Conservation (phyloP, 2,329 filamentous ascomycete genomes). For the Sarocladium brachiariae region DNA sequence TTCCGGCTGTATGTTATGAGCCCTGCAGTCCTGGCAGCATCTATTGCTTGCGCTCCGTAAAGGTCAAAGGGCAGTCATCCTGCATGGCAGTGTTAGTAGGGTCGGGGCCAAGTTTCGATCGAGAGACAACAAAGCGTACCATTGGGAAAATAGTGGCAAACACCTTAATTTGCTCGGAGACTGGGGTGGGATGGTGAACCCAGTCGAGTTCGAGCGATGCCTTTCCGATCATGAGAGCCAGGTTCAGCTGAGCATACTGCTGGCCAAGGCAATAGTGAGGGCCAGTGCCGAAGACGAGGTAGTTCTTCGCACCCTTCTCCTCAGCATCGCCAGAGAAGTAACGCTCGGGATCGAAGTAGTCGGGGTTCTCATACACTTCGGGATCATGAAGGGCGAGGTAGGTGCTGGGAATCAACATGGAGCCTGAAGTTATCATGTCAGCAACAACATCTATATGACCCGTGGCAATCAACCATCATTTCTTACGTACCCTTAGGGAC, state of each 20-base stretch:
- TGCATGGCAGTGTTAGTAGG: conserved; percentile 29
- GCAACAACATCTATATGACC: neutral
- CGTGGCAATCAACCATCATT: neutral
- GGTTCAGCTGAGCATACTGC: conserved; percentile 80
- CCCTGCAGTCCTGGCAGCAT: neutral
- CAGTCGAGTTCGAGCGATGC: conserved; percentile 82
- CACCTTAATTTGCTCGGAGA: conserved; percentile 92
- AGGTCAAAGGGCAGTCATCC: conserved; percentile 79
- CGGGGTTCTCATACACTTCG: conserved; percentile 84
- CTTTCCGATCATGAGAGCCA: conserved; percentile 86
- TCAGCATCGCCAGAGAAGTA: conserved; percentile 90
- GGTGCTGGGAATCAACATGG: conserved; percentile 90
- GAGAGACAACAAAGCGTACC: conserved; percentile 46
- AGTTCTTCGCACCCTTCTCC: conserved; percentile 84
- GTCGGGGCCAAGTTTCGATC: neutral
- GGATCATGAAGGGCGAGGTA: conserved; percentile 89
- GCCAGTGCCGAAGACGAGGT: conserved; percentile 89
- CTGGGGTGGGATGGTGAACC: conserved; percentile 77
- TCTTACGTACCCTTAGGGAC: conserved; percentile 66
- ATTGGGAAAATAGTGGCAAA: conserved; percentile 97
- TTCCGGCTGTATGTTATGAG: neutral
- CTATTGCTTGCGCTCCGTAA: conserved; percentile 49
- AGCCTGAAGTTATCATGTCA: conserved; percentile 40
- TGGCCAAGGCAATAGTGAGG: conserved; percentile 96
- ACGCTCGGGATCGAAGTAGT: conserved; percentile 81